Base-by-base conservation (phyloP, 768 basidiomycete species). In the Russula virescens region DNA sequence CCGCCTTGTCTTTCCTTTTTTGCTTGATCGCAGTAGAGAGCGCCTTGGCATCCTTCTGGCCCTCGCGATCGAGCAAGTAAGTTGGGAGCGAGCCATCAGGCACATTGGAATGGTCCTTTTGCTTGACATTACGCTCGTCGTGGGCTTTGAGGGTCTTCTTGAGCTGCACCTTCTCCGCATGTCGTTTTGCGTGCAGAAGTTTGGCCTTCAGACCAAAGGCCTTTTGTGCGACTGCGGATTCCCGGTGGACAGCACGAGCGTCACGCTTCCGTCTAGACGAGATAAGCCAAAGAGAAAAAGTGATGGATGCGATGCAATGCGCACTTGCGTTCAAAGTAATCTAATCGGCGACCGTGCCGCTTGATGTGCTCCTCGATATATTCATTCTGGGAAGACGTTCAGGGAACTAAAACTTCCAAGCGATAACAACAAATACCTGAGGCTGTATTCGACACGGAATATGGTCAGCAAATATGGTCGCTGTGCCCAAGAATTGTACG, bases 61-160 rank as follows among this genome's bases (percentile, higher is more conserved):
- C 90, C 72, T 98, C 97, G 61, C 97, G 87, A 73, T 99, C 97
- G 51, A 99, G 86, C 47, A 99, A 83, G 75, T 95, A 98, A 4
- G 96, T 88, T 21, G 97, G 97, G 34, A 98, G 79, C 50, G 97
- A 97, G 62, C 88, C 93, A 60, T 98, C 94, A 42, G 91, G 89
- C 45, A 87, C 84, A 19, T 88, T 80, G 1, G 87, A 86, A 1
- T 86, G 80, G 73, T 96, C 94, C 49, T 91, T 83, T 71, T 95
- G 89, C 77, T 98, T 99, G 78, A 98, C 86, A 71, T 98, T 94
- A 65, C 97, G 89, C 75, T 98, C 96, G 76, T 99, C 97, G 78
- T 99, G 97, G 11, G 94, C 94, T 75, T 97, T 98, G 75, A 99
- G 88, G n/a, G 94, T 95, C 81, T 98, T 99, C 77, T 94, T 96